phyloP scores from a whole-genome alignment of 352 stramenopile species.

The Pythium aquatile region DNA sequence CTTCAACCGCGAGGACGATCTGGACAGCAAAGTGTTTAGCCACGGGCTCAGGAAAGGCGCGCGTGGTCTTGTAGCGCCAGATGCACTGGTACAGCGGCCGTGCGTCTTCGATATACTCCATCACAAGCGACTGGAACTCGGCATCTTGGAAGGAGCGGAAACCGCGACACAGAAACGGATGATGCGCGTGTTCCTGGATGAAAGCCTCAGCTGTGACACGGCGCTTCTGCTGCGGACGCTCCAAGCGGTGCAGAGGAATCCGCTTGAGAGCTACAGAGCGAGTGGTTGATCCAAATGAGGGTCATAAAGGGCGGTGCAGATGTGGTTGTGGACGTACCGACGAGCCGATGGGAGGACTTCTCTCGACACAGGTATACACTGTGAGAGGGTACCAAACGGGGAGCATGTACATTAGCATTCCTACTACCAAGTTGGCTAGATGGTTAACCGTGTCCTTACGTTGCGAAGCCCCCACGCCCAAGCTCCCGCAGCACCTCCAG shows the following conservation, averaged over 20 bases:
- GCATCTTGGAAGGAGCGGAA: slow-evolving; percentile 31
- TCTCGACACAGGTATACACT: slow-evolving; percentile 56
- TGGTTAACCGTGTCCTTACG: slow-evolving; percentile 28
- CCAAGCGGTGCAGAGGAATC: slow-evolving; percentile 42
- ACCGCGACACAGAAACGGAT: slow-evolving; percentile 41
- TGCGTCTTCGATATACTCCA: slow-evolving; percentile 58
- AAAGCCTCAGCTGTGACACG: slow-evolving; percentile 45
- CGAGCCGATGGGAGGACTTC: slow-evolving; percentile 22
- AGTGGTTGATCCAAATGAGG: neutral
- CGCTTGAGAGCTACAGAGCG: slow-evolving; percentile 48
- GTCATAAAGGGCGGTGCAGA: neutral
- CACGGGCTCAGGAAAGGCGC: slow-evolving; percentile 50
- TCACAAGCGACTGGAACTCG: slow-evolving; percentile 33
- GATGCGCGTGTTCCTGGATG: slow-evolving; percentile 37
- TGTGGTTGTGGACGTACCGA: slow-evolving; percentile 26
- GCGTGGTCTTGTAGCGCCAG: slow-evolving; percentile 44
- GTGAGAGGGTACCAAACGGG: neutral
- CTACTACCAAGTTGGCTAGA: neutral
- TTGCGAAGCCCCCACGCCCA: slow-evolving; percentile 62
- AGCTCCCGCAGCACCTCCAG: slow-evolving; percentile 52
- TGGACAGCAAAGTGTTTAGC: slow-evolving; percentile 65
- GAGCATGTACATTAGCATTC: neutral
- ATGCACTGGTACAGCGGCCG: slow-evolving; percentile 69
- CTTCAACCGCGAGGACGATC: slow-evolving; percentile 57
- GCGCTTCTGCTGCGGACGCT: slow-evolving; percentile 37